Conservation (phyloP, 208 protist genomes). For the Acanthamoeba sp. region DNA sequence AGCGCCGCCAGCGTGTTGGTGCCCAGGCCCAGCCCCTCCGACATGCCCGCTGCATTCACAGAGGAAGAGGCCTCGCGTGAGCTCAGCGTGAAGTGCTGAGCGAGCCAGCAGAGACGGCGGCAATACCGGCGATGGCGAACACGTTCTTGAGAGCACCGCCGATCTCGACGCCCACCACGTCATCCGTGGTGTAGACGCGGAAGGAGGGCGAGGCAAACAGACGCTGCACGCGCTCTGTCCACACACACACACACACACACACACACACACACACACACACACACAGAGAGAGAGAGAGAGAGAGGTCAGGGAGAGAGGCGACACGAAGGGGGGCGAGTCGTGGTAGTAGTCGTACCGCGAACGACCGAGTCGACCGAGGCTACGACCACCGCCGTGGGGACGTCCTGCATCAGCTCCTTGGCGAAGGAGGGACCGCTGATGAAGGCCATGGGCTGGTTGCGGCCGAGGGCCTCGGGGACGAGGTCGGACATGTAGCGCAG, state of each 20-base stretch:
- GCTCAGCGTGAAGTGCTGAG: background rate
- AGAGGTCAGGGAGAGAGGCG: too few relatives aligned
- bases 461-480: constrained; percentile 46
- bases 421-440: constrained; percentile 84
- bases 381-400: constrained; percentile 80
- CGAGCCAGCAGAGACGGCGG: background rate
- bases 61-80: too few relatives aligned
- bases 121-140: constrained; percentile 83
- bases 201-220: constrained; percentile 79
- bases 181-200: constrained; percentile 83
- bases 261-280: too few relatives aligned
- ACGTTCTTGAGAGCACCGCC: constrained; percentile 87
- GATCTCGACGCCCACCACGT: constrained; percentile 85
- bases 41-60: constrained; percentile 73
- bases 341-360: too few relatives aligned
- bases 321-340: too few relatives aligned
- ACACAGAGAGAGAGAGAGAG: background rate
- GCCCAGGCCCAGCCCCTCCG: constrained; percentile 79
- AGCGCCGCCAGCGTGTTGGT: constrained; percentile 82
- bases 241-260: too few relatives aligned
- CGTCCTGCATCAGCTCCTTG: constrained; percentile 80
- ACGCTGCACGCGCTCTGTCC: constrained; percentile 66
- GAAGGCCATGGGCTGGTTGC: constrained; percentile 70
- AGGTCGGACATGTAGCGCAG: constrained; percentile 68
- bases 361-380: constrained; percentile 48